These are phyloP conservation scores for Colletotrichum abscissum DNA, from an alignment of 2,329 filamentous ascomycete species.

Conservation along the genomic window DNA sequence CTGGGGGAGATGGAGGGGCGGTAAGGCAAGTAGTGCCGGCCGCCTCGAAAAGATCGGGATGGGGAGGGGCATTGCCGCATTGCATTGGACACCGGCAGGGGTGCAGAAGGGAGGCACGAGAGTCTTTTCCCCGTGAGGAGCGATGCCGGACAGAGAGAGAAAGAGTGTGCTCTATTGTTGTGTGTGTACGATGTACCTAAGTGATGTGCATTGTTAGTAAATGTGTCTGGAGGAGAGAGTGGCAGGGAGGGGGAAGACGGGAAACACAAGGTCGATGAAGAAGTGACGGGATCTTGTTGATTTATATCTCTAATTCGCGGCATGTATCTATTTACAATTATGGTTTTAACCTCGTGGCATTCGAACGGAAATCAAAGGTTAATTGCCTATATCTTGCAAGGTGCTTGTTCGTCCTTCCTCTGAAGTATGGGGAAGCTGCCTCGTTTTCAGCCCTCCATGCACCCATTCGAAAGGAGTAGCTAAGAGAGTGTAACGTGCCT, in stretches of 20 bases:
- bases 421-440: not conserved
- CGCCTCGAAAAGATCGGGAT: slow-evolving; percentile 1
- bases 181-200: not conserved
- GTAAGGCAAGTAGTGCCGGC: slow-evolving; percentile 29
- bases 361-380: not conserved
- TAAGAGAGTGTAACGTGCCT: too few relatives aligned
- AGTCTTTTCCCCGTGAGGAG: not conserved
- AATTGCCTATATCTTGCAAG: not conserved
- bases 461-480: too few relatives aligned
- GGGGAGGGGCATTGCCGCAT: slow-evolving; percentile 1
- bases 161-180: not conserved
- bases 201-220: not conserved
- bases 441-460: not conserved
- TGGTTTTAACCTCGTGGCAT: not conserved
- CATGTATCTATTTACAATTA: not conserved
- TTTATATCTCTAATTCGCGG: not conserved
- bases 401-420: not conserved
- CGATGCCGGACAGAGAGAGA: not conserved
- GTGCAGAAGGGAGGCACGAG: not conserved
- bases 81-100: not conserved
- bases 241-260: too few relatives aligned
- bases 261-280: too few relatives aligned
- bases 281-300: not conserved
- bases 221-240: too few relatives aligned
- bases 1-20: slow-evolving; percentile 20